Evolutionary conservation across 2,329 filamentous ascomycete genomes (phyloP), one percentile per base, ranked within the genome.

Genomic region (Cordyceps cicadae): DNA sequence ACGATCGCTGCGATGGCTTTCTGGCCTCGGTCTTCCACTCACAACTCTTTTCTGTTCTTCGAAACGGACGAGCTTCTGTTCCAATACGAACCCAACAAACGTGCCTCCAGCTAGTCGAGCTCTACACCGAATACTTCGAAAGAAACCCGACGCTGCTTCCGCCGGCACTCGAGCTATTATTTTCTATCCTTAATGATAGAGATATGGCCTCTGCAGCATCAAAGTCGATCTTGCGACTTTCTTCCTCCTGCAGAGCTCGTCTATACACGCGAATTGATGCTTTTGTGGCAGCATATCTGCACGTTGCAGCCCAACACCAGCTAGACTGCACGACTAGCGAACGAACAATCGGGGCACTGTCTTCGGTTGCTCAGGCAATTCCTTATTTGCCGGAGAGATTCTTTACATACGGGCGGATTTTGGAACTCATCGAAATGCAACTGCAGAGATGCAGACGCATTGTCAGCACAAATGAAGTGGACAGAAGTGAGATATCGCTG

Each of bases 71-170:
- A 63, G 72, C 75, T 3, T 72, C 77, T 3, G 79, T 91, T 12
- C 87, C 87, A 1, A 74, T 82, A 4, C 81, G 86, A 58, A 81
- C 86, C 19, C 81, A 85, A 54, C 85, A 89, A 67, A 87, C 87
- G 0, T 87, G 87, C 41, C 80, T 93, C 34, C 81, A 83, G 51
- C 74, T 90, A 46, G 85, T 93, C 46, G 88, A 89, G 65, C 81
- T 84, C 29, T 92, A 90, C 68, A 85, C 88, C 5, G 83, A 87
- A 59, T 94, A 90, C 72, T 93, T 95, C 70, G 82, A 89, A 67
- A 81, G 85, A 24, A 85, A 90, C 68, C 77, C 85, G 1, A 79
- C 82, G 37, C 83, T 85, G 63, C 78, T 95, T 1, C 87, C 89
- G 0, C 77, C 85, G 48, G 87, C 87, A 1, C 76, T 95, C 26